Evolutionary conservation across 768 basidiomycete genomes (phyloP).

Genomic region (Termitomyces sp.): DNA sequence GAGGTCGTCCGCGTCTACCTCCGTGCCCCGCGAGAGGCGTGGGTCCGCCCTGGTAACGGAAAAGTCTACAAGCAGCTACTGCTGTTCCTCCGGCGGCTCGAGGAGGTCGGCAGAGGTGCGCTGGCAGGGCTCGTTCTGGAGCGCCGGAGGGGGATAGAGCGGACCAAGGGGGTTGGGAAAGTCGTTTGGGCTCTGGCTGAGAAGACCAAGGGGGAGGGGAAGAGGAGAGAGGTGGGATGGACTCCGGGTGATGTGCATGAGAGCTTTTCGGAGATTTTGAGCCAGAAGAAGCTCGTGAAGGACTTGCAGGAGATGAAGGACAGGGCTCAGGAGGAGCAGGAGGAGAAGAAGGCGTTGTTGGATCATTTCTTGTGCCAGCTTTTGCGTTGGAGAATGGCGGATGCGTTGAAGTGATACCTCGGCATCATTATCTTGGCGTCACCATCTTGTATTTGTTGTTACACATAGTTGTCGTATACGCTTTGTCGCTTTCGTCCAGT

Average conservation of each 20-base stretch:
- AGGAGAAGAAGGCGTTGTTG: neutral
- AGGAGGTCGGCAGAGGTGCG: neutral
- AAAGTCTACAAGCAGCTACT: neutral
- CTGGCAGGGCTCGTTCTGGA: neutral
- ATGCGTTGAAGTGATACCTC: neutral
- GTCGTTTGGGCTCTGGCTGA: neutral
- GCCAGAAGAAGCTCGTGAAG: neutral
- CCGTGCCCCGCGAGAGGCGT: neutral
- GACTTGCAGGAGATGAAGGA: neutral
- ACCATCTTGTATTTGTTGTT: neutral
- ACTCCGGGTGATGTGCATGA: neutral
- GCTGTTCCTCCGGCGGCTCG: neutral
- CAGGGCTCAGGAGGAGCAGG: neutral
- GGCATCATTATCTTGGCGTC: neutral
- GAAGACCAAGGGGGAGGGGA: neutral
- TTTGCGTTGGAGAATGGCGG: neutral
- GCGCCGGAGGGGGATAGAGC: neutral
- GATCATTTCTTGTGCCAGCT: neutral
- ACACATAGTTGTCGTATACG: neutral
- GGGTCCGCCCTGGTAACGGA: neutral
- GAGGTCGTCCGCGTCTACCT: slow-evolving; percentile 5
- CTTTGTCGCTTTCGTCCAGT: neutral
- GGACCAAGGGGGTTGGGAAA: neutral
- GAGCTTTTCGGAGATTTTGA: neutral
- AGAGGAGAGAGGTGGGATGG: neutral